Base-by-base conservation (phyloP, 2,329 filamentous ascomycete genomes). In the Penicillium glabrum region DNA sequence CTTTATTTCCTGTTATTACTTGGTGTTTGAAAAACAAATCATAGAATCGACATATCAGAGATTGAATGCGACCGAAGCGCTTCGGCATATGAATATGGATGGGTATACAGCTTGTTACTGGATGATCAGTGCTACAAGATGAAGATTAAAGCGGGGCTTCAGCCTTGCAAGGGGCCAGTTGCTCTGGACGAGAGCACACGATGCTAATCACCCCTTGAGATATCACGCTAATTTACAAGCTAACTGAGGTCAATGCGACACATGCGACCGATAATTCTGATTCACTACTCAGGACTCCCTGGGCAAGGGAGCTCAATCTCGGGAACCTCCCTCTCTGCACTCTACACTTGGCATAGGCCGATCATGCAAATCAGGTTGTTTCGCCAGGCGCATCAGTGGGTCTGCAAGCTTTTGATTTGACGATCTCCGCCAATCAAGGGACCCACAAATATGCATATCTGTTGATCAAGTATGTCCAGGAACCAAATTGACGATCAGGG, bases 321-420 rank as follows among this genome's bases (percentile, higher is more conserved):
- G 7, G 9, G 21, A 27, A 27, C 27, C 37, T 45, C 7, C 14
- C n/a, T 13, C 11, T 16, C 31, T 33, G 13, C 31, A 29, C 16
- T 31, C 29, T 16, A 7, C 16, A 23, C 27, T 16, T 53, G 11
- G 41, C 19, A 41, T 13, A 10, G 16, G 49, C 47, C 50, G 59
- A 66, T 66, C 59, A 52, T 57, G 62, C 58, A 61, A 58, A 65
- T 62, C 61, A 62, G 59, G 52, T 58, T 33, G 58, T 37, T 50
- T 56, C 46, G 46, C 31, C 23, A 53, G 41, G 35, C 31, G 31
- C 51, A 45, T 39, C 44, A 31, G 63, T 66, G 61, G 62, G 26
- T 43, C 59, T 49, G 27, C n/a, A 29, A 29, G 37, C 31, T 43
- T 44, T n/a, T 26, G 19, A 52, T 35, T 39, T 45, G 46, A 47